phyloP scores from a whole-genome alignment of 2,329 filamentous ascomycete species.

The Aureobasidium uvarum region DNA sequence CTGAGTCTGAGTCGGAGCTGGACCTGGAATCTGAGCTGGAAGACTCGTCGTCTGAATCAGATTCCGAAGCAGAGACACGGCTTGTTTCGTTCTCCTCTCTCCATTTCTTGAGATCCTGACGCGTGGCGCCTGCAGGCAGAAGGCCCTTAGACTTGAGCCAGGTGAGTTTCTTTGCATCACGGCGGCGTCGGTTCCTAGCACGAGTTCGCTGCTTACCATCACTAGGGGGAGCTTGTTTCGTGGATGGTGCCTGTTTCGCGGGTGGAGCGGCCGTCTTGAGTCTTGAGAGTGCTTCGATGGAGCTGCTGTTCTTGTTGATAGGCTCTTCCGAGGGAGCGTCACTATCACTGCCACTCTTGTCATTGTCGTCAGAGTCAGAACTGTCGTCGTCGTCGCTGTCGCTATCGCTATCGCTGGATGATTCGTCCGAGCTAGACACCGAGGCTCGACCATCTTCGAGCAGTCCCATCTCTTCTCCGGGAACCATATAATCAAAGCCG shows the following conservation, averaged over 20 bases:
- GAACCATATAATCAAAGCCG: background rate
- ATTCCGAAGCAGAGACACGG: background rate
- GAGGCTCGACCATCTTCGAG: constrained; percentile 11
- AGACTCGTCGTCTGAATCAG: constrained; percentile 14
- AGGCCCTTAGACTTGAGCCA: constrained; percentile 55
- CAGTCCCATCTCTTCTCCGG: background rate
- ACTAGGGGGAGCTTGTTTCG: constrained; percentile 44
- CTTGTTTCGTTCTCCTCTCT: background rate
- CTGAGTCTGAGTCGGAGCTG: constrained; percentile 24
- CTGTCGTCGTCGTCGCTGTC: background rate
- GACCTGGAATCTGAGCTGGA: constrained; percentile 4
- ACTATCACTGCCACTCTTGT: constrained; percentile 20
- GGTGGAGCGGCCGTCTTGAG: background rate
- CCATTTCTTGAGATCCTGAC: constrained; percentile 45
- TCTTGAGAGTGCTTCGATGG: background rate
- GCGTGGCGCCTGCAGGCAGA: constrained; percentile 52
- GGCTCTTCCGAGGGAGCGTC: constrained; percentile 21
- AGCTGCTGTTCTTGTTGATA: constrained; percentile 6
- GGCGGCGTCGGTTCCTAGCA: constrained; percentile 56
- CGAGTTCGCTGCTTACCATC: constrained; percentile 53
- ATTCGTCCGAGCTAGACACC: constrained; percentile 7
- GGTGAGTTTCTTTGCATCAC: constrained; percentile 50
- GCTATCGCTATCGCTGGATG: constrained; percentile 13
- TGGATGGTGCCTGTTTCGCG: constrained; percentile 36
- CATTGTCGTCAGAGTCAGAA: constrained; percentile 22